These are phyloP conservation scores for Mallotus japonicus DNA, from an alignment of 441 rosid species.

Conservation along the genomic window DNA sequence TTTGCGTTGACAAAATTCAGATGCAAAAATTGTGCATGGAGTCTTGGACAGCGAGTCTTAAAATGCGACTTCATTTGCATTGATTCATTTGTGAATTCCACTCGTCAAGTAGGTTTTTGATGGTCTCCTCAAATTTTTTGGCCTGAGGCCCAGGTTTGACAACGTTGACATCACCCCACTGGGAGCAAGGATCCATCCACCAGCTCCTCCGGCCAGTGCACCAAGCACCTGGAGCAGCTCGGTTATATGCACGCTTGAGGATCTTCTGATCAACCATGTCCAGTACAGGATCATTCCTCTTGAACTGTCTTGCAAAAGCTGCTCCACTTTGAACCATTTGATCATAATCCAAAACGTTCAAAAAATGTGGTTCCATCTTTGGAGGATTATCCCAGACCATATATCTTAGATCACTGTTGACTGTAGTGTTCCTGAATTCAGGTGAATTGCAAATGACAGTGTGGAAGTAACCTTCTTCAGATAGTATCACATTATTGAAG, in stretches of 20 bases:
- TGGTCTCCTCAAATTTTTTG: constrained; percentile 56
- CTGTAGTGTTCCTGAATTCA: constrained; percentile 68
- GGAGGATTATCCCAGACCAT: constrained; percentile 95
- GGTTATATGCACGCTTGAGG: constrained; percentile 53
- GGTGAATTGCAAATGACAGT: constrained; percentile 78
- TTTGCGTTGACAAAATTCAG: constrained; percentile 27
- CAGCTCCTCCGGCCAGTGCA: constrained; percentile 66
- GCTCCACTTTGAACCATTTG: constrained; percentile 73
- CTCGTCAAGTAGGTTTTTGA: constrained; percentile 65
- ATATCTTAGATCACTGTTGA: constrained; percentile 71
- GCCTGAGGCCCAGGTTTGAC: constrained; percentile 71
- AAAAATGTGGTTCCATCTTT: constrained; percentile 79
- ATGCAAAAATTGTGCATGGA: constrained; percentile 25
- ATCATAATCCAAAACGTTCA: constrained; percentile 52
- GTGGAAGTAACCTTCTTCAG: constrained; percentile 82
- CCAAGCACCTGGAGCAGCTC: constrained; percentile 75
- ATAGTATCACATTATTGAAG: constrained; percentile 65
- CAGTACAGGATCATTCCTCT: constrained; percentile 58
- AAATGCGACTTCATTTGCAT: constrained; percentile 58
- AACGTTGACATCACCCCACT: constrained; percentile 77
- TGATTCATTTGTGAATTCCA: constrained; percentile 57
- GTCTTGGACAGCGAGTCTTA: constrained; percentile 19
- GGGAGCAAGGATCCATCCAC: constrained; percentile 87
- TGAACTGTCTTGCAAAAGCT: constrained; percentile 75
- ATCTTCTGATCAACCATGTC: constrained; percentile 70